These are phyloP conservation scores for Handroanthus guayacan DNA, from an alignment of 257 asterid species.

Conservation along the genomic window DNA sequence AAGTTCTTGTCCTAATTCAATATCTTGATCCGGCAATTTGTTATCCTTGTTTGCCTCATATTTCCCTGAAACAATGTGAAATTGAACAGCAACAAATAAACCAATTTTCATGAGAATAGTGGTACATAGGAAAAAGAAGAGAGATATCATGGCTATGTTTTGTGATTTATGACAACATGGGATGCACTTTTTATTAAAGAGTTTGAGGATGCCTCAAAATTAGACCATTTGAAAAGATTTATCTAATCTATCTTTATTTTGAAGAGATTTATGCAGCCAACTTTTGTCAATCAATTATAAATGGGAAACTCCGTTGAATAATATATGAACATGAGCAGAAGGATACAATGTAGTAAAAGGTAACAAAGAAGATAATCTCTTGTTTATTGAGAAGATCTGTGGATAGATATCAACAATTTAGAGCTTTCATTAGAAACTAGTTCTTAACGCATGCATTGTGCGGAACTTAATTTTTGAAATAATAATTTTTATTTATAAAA, in stretches of 20 bases:
- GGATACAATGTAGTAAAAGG: not conserved
- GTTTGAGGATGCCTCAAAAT: not conserved
- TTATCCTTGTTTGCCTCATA: not conserved
- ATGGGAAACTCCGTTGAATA: slow-evolving; percentile 32
- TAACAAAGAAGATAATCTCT: not conserved
- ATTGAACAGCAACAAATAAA: slow-evolving; percentile 35
- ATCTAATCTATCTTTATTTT: slow-evolving; percentile 23
- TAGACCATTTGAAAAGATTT: not conserved
- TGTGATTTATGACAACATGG: not conserved
- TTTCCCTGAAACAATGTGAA: slow-evolving; percentile 11
- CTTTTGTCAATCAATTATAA: not conserved
- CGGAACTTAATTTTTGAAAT: not conserved
- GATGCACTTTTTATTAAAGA: not conserved
- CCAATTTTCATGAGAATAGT: slow-evolving; percentile 44
- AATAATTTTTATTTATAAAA: no score
- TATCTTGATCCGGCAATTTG: slow-evolving; percentile 29
- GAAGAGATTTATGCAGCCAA: slow-evolving; percentile 13
- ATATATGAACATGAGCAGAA: not conserved
- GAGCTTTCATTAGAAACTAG: not conserved
- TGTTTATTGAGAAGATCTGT: slow-evolving; percentile 13
- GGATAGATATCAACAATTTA: not conserved
- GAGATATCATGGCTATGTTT: slow-evolving; percentile 24
- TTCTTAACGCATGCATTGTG: not conserved
- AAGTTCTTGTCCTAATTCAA: slow-evolving; percentile 38
- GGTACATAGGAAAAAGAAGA: slow-evolving; percentile 34